Base-by-base conservation (phyloP, 305 asterid genomes). In the Fraxinus floribunda region DNA sequence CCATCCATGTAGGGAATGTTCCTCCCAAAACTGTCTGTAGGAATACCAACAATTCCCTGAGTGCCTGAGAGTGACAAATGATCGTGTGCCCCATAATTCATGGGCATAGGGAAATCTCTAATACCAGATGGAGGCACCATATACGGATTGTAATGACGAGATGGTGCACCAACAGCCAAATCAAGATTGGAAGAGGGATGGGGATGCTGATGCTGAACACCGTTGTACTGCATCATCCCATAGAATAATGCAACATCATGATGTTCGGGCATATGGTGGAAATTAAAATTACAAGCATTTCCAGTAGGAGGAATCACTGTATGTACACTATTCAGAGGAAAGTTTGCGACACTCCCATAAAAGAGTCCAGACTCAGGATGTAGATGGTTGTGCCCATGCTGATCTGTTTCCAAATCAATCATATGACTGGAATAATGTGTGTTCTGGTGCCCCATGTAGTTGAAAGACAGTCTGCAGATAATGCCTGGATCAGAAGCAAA, bases 401-500 rank as follows among this genome's bases (percentile, higher is more conserved):
- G 95, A 44, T 93, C 91, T 16, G 89, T 78, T 85, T 90, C 97
- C 85, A 84, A 34, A 77, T 91, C 91, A 76, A 77, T 86, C 89
- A 86, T 88, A 78, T 88, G 89, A 88, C 87, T 86, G 5, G 80
- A 84, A 84, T 90, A 88, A 57, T 85, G 92, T 83, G 88, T 91
- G 81, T 87, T 92, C 80, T 93, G 89, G 79, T 91, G 94, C 80
- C 92, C 95, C 93, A 94, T 93, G 77, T 80, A 84, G 80, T 46
- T 34, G 49, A 72, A 57, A 75, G 68, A 26, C 55, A 62, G 79
- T 78, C 32, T 55, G 87, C 78, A 74, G 46, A 76, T 84, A 80
- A 86, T 88, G 86, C 90, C 97, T 91, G 91, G 62, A 83, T 74
- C 81, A 86, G 78, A 84, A 70, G 80, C 82, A 83, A 87, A 83